These are phyloP conservation scores for Aspergillus pseudotamarii DNA, from an alignment of 2,329 filamentous ascomycete species.

Conservation along the genomic window DNA sequence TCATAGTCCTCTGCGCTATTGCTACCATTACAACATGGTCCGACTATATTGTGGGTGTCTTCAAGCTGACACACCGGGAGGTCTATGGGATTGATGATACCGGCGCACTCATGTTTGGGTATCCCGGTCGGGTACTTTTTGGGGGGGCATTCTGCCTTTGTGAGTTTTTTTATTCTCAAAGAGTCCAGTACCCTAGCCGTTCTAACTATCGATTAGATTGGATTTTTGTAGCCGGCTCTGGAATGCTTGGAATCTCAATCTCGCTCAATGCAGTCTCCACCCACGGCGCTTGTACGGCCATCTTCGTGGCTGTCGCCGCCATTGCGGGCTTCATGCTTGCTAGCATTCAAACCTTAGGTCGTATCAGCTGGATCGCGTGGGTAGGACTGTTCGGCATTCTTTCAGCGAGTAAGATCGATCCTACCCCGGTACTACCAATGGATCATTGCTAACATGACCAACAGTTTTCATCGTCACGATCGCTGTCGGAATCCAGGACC, in stretches of 20 bases:
- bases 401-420: constrained; percentile 19
- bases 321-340: constrained; percentile 26
- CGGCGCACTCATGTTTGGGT: constrained; percentile 57
- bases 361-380: constrained; percentile 40
- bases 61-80: constrained; percentile 57
- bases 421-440: not conserved
- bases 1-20: constrained; percentile 47
- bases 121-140: constrained; percentile 41
- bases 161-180: not conserved
- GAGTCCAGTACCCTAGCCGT: too few species aligned
- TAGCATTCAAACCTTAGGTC: constrained; percentile 41
- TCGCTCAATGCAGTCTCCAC: constrained; percentile 45
- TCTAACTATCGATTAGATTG: constrained; percentile 24
- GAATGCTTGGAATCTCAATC: constrained; percentile 47
- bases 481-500: constrained; percentile 36
- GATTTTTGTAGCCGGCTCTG: constrained; percentile 46
- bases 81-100: constrained; percentile 62
- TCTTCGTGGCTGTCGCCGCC: constrained; percentile 28
- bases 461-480: constrained; percentile 29
- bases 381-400: constrained; percentile 29
- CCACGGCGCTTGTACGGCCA: constrained; percentile 37
- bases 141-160: constrained; percentile 30
- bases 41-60: constrained; percentile 49
- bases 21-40: constrained; percentile 53
- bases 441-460: constrained; percentile 5